These are phyloP conservation scores for Hylodesmum podocarpum DNA, from an alignment of 306 rosid genomes.

Conservation along the genomic window DNA sequence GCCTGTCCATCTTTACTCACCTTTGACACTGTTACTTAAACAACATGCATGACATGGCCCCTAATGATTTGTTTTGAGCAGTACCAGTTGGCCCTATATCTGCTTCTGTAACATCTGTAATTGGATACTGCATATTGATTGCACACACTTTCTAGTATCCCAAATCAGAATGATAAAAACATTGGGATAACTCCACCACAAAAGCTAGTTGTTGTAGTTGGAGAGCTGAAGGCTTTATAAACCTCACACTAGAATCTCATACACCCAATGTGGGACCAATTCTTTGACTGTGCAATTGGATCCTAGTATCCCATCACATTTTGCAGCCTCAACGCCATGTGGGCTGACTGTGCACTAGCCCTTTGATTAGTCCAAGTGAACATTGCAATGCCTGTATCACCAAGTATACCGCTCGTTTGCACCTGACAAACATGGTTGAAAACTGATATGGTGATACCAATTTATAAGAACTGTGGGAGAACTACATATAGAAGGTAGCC, in stretches of 20 bases:
- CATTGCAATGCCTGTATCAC: too few species aligned
- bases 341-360: too few species aligned
- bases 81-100: not conserved
- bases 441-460: not conserved
- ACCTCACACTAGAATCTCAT: not conserved
- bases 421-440: not conserved
- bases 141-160: not conserved
- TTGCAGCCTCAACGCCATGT: too few species aligned
- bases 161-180: not conserved
- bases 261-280: too few species aligned
- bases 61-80: conserved; percentile 6
- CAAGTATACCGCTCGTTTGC: not conserved
- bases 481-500: not conserved
- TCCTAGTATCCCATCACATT: not conserved
- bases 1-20: not conserved
- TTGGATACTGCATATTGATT: not conserved
- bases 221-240: not conserved
- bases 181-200: not conserved
- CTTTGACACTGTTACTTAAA: conserved; percentile 11
- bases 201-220: not conserved
- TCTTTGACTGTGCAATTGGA: too few species aligned
- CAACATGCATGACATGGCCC: not conserved
- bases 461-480: not conserved
- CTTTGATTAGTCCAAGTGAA: too few species aligned
- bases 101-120: not conserved